phyloP scores from a whole-genome alignment of 2,329 filamentous ascomycete species.

The Cladosporium sp. region DNA sequence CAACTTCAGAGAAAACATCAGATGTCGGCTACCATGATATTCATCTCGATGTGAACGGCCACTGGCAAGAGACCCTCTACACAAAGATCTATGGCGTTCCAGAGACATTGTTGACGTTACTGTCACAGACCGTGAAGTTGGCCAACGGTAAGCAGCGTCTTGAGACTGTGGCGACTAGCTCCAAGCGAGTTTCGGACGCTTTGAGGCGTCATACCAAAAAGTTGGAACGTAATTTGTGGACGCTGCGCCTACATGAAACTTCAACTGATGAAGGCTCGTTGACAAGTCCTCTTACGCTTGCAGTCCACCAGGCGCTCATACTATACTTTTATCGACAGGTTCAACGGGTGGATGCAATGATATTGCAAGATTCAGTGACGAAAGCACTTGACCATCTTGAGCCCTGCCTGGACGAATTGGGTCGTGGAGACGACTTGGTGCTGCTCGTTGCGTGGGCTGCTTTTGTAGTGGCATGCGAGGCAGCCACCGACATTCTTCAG shows the following conservation, averaged over 20 bases:
- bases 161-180: neutral
- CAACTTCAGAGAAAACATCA: neutral
- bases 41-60: constrained; percentile 2
- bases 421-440: constrained; percentile 6
- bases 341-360: constrained; percentile 10
- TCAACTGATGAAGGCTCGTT: neutral
- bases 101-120: constrained; percentile 6
- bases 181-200: constrained; percentile 8
- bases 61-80: constrained; percentile 11
- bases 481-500: neutral
- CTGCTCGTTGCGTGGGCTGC: constrained; percentile 10
- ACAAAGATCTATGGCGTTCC: constrained; percentile 17
- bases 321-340: constrained; percentile 16
- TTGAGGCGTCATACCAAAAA: constrained; percentile 11
- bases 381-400: constrained; percentile 7
- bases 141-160: constrained; percentile 13
- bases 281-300: neutral
- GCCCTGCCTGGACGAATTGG: neutral
- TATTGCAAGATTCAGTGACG: constrained; percentile 2
- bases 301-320: constrained; percentile 4
- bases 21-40: constrained; percentile 16
- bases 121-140: constrained; percentile 13
- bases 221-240: constrained; percentile 13
- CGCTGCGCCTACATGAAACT: neutral
- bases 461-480: constrained; percentile 12